Conservation (phyloP, 2,329 filamentous ascomycete genomes). For the Ciborinia camelliae region DNA sequence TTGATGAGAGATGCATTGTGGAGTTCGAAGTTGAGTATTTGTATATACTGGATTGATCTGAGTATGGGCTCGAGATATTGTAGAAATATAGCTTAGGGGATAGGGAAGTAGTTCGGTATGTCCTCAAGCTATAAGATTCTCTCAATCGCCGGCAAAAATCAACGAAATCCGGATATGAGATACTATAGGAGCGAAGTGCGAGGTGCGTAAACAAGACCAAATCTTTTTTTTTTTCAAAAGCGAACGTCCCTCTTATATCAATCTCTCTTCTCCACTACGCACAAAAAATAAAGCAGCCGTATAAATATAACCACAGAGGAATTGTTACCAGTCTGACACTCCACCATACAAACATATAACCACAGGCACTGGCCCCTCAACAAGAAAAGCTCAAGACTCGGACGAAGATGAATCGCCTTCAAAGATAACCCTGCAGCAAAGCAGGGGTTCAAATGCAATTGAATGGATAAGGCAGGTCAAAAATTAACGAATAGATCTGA, state of each 20-base stretch:
- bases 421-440: background rate
- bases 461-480: conserved; percentile 1
- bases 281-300: conserved; percentile 4
- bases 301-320: background rate
- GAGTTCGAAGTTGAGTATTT: background rate
- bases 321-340: background rate
- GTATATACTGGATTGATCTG: background rate
- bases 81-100: background rate
- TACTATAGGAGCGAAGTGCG: background rate
- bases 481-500: background rate
- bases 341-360: background rate
- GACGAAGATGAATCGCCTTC: background rate
- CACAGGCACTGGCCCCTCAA: background rate
- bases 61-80: background rate
- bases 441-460: background rate
- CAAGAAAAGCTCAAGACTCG: background rate
- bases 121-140: background rate
- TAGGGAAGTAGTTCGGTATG: background rate
- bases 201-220: background rate
- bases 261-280: background rate
- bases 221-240: too few relatives aligned
- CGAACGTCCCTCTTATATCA: conserved; percentile 3
- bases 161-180: background rate
- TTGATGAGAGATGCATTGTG: conserved; percentile 10
- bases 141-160: background rate